These are phyloP conservation scores for Cylindrodendrum hubeiense DNA, from an alignment of 2,329 filamentous ascomycete species.

Conservation along the genomic window DNA sequence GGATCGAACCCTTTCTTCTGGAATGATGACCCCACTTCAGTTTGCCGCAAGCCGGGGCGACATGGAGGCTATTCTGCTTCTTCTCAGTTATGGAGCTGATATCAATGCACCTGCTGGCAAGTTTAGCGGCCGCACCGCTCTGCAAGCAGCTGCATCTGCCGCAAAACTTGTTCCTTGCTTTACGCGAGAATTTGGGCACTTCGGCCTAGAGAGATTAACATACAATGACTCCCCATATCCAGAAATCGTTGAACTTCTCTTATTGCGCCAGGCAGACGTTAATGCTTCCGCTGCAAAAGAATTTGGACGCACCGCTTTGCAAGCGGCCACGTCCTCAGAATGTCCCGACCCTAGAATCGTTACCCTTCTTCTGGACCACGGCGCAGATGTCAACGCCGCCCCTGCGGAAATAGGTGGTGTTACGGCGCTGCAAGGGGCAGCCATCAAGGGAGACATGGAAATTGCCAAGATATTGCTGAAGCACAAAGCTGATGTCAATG, in stretches of 20 bases:
- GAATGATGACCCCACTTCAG: not conserved
- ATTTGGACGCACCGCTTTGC: not conserved
- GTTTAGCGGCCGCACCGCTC: not conserved
- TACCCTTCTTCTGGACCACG: not conserved
- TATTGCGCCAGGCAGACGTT: not conserved
- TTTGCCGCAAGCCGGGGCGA: not conserved
- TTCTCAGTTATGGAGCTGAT: not conserved
- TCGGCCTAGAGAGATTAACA: no score
- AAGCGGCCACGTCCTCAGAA: not conserved
- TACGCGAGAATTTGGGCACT: no score
- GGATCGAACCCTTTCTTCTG: not conserved
- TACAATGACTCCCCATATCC: not conserved
- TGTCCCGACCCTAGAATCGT: not conserved
- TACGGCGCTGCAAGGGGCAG: constrained; percentile 3
- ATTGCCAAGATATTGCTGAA: not conserved
- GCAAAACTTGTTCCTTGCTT: no score
- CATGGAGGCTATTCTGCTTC: not conserved
- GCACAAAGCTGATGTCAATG: not conserved
- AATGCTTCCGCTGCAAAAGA: not conserved
- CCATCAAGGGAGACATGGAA: not conserved
- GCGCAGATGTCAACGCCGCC: constrained; percentile 4
- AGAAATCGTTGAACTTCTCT: not conserved
- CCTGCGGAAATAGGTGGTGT: not conserved
- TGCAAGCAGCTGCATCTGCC: not conserved
- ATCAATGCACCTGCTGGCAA: not conserved